These are phyloP conservation scores for Peronospora belbahrii DNA, from an alignment of 352 stramenopile genomes.

Conservation along the genomic window DNA sequence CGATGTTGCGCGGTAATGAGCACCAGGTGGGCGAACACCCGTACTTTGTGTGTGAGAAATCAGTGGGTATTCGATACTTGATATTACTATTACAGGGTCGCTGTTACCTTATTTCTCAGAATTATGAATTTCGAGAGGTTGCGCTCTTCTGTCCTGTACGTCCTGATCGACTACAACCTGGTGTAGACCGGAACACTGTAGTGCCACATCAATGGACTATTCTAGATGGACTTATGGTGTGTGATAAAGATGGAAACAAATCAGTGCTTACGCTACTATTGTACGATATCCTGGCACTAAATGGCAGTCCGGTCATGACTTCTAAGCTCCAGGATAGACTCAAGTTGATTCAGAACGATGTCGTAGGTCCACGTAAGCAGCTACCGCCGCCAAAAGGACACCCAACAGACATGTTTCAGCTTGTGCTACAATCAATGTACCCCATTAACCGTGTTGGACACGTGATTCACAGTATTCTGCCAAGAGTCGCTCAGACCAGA, in stretches of 20 bases:
- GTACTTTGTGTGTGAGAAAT: slow-evolving; percentile 82
- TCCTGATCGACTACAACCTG: slow-evolving; percentile 64
- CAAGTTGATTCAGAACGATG: slow-evolving; percentile 86
- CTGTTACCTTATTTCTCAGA: slow-evolving; percentile 79
- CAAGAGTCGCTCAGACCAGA: slow-evolving; percentile 62
- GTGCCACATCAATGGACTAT: slow-evolving; percentile 86
- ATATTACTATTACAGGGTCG: slow-evolving; percentile 66
- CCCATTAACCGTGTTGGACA: slow-evolving; percentile 65
- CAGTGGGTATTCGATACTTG: slow-evolving; percentile 69
- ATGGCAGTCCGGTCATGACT: slow-evolving; percentile 73
- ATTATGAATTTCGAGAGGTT: slow-evolving; percentile 80
- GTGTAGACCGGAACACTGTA: slow-evolving; percentile 59
- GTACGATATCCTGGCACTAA: slow-evolving; percentile 82
- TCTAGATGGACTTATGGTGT: slow-evolving; percentile 74
- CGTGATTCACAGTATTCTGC: slow-evolving; percentile 70
- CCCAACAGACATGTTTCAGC: slow-evolving; percentile 68
- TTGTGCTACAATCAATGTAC: slow-evolving; percentile 83
- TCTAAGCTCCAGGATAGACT: slow-evolving; percentile 82
- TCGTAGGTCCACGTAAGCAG: slow-evolving; percentile 76
- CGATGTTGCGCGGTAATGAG: slow-evolving; percentile 66
- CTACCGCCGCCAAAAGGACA: slow-evolving; percentile 68
- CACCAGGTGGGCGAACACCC: slow-evolving; percentile 70
- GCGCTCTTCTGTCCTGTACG: slow-evolving; percentile 71
- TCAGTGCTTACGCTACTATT: slow-evolving; percentile 68
- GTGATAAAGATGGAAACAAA: slow-evolving; percentile 70